Conservation (phyloP, 2,329 filamentous ascomycete species). For the Zasmidium angulare region DNA sequence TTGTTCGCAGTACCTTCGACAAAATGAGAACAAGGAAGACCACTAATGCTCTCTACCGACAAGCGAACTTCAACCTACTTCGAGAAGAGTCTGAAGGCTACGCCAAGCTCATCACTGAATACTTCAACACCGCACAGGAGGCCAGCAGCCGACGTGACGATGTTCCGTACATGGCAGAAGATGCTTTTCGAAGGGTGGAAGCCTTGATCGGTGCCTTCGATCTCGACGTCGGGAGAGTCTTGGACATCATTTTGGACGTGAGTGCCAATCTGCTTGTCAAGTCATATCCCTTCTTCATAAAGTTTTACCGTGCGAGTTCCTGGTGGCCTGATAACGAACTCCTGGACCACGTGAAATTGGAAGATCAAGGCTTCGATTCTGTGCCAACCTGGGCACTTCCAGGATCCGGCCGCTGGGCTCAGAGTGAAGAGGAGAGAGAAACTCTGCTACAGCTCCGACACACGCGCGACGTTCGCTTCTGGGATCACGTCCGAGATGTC, state of each 20-base stretch:
- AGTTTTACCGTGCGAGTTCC: slow-evolving; percentile 84
- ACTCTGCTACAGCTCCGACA: slow-evolving; percentile 58
- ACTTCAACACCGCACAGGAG: slow-evolving; percentile 79
- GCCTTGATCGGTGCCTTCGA: slow-evolving; percentile 96
- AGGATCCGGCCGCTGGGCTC: slow-evolving; percentile 61
- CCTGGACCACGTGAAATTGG: slow-evolving; percentile 46
- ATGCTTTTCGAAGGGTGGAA: slow-evolving; percentile 89
- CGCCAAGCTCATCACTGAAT: slow-evolving; percentile 90
- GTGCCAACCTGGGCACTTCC: slow-evolving; percentile 87
- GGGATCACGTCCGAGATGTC: slow-evolving; percentile 71
- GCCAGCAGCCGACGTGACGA: slow-evolving; percentile 65
- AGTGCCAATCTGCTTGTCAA: slow-evolving; percentile 92
- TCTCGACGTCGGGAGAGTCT: slow-evolving; percentile 87
- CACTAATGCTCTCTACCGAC: slow-evolving; percentile 89
- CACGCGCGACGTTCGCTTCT: slow-evolving; percentile 73
- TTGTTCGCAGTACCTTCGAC: slow-evolving; percentile 82
- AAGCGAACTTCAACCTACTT: slow-evolving; percentile 94
- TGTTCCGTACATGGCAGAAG: slow-evolving; percentile 72
- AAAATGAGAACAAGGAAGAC: slow-evolving; percentile 83
- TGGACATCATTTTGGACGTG: slow-evolving; percentile 93
- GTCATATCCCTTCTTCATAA: slow-evolving; percentile 91
- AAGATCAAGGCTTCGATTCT: slow-evolving; percentile 57
- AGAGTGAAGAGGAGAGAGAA: slow-evolving; percentile 68
- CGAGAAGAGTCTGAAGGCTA: slow-evolving; percentile 97
- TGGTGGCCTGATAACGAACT: slow-evolving; percentile 84